These are phyloP conservation scores for Taphrina sp. DNA, from an alignment of 1,139 yeast genomes.

Conservation along the genomic window DNA sequence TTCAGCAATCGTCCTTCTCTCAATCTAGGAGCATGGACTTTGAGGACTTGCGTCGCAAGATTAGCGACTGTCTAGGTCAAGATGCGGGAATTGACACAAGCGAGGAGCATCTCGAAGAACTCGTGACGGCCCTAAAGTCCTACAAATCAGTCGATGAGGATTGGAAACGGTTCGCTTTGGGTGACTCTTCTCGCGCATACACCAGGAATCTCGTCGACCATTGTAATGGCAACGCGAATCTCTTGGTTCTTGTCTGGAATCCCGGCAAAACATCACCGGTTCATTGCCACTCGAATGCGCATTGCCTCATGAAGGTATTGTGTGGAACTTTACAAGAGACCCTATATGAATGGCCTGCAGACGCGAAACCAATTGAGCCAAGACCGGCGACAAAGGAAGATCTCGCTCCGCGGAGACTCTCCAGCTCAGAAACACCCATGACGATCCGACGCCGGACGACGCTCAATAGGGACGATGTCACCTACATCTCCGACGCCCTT, in stretches of 20 bases:
- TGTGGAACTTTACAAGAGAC: slow-evolving; percentile 62
- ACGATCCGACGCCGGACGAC: slow-evolving; percentile 7
- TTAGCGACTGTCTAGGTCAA: slow-evolving; percentile 42
- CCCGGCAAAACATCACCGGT: slow-evolving; percentile 66
- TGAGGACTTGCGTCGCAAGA: neutral
- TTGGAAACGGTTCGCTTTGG: slow-evolving; percentile 61
- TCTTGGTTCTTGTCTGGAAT: slow-evolving; percentile 68
- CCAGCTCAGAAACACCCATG: neutral
- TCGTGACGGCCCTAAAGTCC: slow-evolving; percentile 52
- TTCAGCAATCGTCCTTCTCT: too few relatives aligned
- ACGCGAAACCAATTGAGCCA: slow-evolving; percentile 35
- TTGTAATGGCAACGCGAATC: slow-evolving; percentile 66
- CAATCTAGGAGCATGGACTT: slow-evolving; percentile 12
- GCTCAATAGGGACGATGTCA: slow-evolving; percentile 44
- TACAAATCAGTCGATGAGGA: slow-evolving; percentile 52
- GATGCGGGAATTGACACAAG: slow-evolving; percentile 47
- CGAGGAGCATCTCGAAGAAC: slow-evolving; percentile 57
- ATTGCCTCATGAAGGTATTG: slow-evolving; percentile 57
- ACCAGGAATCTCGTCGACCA: slow-evolving; percentile 63
- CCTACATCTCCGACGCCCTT: slow-evolving; percentile 64
- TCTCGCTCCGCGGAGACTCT: slow-evolving; percentile 1
- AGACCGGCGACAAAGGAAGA: slow-evolving; percentile 14
- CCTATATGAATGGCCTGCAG: slow-evolving; percentile 56
- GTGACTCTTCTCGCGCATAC: slow-evolving; percentile 53
- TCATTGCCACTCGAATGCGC: slow-evolving; percentile 78